A percentile compares a stretch with the other conserved stretches of the same genome.
Evolutionary conservation across 345 rosid genomes (phyloP).

Genomic region (Balakata baccata): DNA sequence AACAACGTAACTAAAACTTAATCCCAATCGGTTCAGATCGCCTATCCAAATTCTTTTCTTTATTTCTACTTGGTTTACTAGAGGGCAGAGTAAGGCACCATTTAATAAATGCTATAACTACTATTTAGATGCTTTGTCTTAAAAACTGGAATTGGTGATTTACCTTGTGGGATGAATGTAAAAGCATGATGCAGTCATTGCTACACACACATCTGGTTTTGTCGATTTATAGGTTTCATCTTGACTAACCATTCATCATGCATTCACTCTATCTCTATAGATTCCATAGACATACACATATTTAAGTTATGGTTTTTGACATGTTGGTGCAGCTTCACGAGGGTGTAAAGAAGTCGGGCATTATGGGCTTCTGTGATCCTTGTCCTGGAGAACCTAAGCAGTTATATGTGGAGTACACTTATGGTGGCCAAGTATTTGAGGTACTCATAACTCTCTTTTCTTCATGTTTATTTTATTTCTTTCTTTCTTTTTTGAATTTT

Average conservation of each 20-base stretch:
- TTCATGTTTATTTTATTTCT: background rate
- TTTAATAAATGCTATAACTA: background rate
- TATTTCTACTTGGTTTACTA: background rate
- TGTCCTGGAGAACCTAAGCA: constrained; percentile 84
- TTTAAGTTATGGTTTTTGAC: constrained; percentile 4
- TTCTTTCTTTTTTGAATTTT: background rate
- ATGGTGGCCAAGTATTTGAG: constrained; percentile 46
- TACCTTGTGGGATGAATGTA: background rate
- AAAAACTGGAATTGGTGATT: too few relatives aligned
- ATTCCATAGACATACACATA: constrained; percentile 1
- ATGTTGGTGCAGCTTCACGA: constrained; percentile 63
- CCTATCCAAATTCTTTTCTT: background rate
- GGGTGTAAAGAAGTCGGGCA: constrained; percentile 88
- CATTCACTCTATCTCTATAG: background rate
- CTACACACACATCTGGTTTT: background rate
- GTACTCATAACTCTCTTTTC: constrained; percentile 18
- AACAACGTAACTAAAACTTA: background rate
- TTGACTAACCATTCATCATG: too few relatives aligned
- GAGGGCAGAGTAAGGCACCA: background rate
- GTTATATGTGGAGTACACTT: constrained; percentile 65
- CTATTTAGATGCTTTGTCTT: background rate
- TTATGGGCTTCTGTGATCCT: constrained; percentile 97
- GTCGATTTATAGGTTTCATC: background rate
- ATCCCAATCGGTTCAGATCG: background rate
- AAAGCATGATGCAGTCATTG: background rate